These are phyloP conservation scores for Inga laurina DNA, from an alignment of 306 rosid species.

Conservation along the genomic window DNA sequence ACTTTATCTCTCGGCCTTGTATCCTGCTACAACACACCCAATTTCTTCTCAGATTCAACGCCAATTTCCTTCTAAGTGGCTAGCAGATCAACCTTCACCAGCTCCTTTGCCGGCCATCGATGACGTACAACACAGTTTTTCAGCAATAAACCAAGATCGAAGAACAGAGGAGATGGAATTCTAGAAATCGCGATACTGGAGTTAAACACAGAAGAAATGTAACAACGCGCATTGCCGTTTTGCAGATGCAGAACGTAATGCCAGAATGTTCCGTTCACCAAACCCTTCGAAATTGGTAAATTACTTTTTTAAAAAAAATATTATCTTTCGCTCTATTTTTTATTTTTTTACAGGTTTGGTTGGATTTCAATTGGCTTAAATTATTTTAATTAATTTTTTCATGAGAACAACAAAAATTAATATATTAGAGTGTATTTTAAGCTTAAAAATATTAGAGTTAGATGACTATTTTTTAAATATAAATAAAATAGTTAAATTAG, in stretches of 20 bases:
- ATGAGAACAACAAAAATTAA: too few relatives aligned
- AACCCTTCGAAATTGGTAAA: not conserved
- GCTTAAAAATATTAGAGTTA: too few relatives aligned
- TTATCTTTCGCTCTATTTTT: too few relatives aligned
- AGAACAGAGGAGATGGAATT: not conserved
- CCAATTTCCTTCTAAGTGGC: not conserved
- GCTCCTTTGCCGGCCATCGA: not conserved
- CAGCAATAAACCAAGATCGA: not conserved
- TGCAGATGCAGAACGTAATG: not conserved
- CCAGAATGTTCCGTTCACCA: not conserved
- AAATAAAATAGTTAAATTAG: too few relatives aligned
- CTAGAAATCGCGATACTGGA: not conserved
- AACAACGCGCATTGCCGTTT: not conserved
- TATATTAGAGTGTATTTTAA: too few relatives aligned
- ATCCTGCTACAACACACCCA: not conserved
- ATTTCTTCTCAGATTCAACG: not conserved
- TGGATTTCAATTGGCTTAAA: too few relatives aligned
- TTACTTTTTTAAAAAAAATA: not conserved
- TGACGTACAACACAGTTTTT: not conserved
- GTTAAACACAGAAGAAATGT: not conserved
- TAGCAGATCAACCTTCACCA: not conserved
- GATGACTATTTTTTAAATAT: too few relatives aligned
- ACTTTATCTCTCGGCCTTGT: not conserved
- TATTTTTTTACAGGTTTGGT: too few relatives aligned
- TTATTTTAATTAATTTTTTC: too few relatives aligned